phyloP scores from a whole-genome alignment of 192 early-diverging fungal species.

The Coemansia sp. region DNA sequence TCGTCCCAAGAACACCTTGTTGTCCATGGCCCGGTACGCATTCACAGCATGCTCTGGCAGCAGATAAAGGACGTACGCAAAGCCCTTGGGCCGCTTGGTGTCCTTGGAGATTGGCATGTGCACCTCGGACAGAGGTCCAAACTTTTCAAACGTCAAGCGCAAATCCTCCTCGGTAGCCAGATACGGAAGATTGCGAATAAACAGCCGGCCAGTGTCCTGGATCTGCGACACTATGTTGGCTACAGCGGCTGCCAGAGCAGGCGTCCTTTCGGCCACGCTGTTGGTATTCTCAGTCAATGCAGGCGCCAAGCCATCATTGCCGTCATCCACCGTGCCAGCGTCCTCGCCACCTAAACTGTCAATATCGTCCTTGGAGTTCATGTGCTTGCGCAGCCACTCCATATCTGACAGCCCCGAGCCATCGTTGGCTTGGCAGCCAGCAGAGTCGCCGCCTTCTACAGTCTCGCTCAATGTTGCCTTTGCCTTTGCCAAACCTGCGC shows the following conservation, averaged over 20 bases:
- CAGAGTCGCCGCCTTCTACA: not conserved
- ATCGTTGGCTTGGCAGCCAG: not conserved
- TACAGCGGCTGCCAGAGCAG: conserved; percentile 18
- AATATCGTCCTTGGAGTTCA: conserved; percentile 49
- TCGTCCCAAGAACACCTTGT: conserved; percentile 85
- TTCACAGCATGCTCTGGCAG: conserved; percentile 91
- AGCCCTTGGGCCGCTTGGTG: conserved; percentile 91
- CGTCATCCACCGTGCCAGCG: too few species aligned
- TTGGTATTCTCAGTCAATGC: not conserved
- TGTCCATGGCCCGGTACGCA: conserved; percentile 78
- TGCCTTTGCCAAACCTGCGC: not conserved
- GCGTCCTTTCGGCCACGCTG: not conserved
- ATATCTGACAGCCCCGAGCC: conserved; percentile 53
- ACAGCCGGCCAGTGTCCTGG: conserved; percentile 90
- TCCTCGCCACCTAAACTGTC: conserved; percentile 14
- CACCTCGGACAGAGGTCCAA: conserved; percentile 87
- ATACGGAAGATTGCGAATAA: conserved; percentile 91
- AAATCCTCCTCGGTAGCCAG: conserved; percentile 85
- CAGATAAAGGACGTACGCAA: conserved; percentile 83
- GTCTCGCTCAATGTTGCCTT: not conserved
- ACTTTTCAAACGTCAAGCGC: conserved; percentile 72
- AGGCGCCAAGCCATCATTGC: too few species aligned
- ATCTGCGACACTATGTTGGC: conserved; percentile 62
- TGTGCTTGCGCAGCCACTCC: conserved; percentile 65
- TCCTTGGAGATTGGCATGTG: conserved; percentile 92